phyloP scores from a whole-genome alignment of 495 filamentous ascomycete species.

The Chaetomidium leptoderma region DNA sequence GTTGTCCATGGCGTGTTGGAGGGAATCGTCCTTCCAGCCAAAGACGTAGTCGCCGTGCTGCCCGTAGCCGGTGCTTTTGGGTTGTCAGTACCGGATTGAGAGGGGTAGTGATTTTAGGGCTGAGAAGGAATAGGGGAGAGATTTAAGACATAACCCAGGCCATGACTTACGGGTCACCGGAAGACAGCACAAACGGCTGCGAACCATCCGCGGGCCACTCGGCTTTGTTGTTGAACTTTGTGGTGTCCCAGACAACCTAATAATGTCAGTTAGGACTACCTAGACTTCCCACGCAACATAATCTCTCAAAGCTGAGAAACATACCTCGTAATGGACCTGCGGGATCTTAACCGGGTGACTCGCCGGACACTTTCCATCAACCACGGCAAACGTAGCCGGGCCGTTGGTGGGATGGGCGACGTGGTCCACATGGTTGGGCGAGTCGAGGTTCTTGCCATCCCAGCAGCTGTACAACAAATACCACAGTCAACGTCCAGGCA shows the following conservation, averaged over 20 bases:
- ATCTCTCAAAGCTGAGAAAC: not conserved
- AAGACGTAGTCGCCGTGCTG: constrained; percentile 52
- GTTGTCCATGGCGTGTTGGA: constrained; percentile 51
- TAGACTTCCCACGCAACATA: no score
- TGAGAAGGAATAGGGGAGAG: not conserved
- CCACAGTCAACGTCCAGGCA: not conserved
- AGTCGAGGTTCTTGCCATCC: constrained; percentile 51
- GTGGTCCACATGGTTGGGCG: constrained; percentile 47
- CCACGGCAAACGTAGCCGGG: constrained; percentile 44
- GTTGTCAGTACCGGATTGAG: no score
- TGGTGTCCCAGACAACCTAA: constrained; percentile 48
- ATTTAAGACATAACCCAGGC: not conserved
- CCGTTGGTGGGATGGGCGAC: constrained; percentile 42
- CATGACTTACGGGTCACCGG: constrained; percentile 33
- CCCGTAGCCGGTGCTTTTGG: constrained; percentile 26
- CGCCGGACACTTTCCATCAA: constrained; percentile 42
- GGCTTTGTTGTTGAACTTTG: constrained; percentile 41
- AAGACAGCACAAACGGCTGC: constrained; percentile 48
- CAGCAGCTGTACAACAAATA: constrained; percentile 38
- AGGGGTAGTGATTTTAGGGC: no score
- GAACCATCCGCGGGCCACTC: constrained; percentile 46
- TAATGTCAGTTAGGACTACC: not conserved
- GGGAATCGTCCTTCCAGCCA: constrained; percentile 46
- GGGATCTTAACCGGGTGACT: constrained; percentile 48
- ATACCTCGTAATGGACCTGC: constrained; percentile 47